Evolutionary conservation across 2,329 filamentous ascomycete genomes (phyloP).

Genomic region (Lachnellula hyalina): DNA sequence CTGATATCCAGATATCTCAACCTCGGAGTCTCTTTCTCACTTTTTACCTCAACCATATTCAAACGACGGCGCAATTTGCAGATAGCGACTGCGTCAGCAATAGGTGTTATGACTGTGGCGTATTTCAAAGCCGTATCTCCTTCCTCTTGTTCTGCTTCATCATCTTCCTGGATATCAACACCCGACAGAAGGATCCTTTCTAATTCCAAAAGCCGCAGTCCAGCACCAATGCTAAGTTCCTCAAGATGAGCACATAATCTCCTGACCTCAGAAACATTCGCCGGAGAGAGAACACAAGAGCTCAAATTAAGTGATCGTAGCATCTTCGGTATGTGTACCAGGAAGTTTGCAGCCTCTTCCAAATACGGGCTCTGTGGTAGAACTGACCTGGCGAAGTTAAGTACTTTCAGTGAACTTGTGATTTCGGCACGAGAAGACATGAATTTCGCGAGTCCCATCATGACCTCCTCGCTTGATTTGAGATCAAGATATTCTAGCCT

Average conservation of each 20-base stretch:
- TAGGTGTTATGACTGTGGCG: neutral
- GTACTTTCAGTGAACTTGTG: neutral
- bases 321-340: neutral
- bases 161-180: neutral
- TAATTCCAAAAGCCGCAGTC: constrained; percentile 1
- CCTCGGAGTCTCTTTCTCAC: too few relatives aligned
- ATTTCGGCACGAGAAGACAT: neutral
- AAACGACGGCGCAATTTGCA: constrained; percentile 5
- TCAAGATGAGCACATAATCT: neutral
- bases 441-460: neutral
- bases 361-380: neutral
- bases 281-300: neutral
- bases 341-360: neutral
- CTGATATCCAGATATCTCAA: neutral
- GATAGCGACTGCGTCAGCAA: constrained; percentile 1
- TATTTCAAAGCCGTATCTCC: neutral
- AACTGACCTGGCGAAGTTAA: neutral
- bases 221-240: constrained; percentile 1
- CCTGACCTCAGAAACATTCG: neutral
- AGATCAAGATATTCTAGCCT: neutral
- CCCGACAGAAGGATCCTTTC: neutral
- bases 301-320: constrained; percentile 1
- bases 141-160: neutral
- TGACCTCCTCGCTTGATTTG: neutral
- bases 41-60: neutral